These are phyloP conservation scores for Tilletia indica DNA, from an alignment of 1,284 basidiomycete genomes.

Conservation along the genomic window DNA sequence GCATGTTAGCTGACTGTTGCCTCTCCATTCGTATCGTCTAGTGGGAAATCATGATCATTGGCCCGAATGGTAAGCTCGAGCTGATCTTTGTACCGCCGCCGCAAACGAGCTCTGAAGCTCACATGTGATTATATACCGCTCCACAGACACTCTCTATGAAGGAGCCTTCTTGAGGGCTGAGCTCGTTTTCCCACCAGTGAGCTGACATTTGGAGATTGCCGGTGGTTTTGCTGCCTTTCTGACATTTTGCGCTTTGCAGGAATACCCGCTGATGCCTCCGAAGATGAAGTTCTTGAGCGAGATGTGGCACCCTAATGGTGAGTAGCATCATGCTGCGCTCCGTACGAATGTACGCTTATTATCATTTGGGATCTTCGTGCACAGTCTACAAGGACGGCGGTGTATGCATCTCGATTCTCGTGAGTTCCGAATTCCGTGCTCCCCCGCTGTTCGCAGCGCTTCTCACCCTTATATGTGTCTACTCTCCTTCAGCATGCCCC, in stretches of 20 bases:
- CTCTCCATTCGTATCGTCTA: neutral
- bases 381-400: slow-evolving; percentile 79
- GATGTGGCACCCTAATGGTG: slow-evolving; percentile 99
- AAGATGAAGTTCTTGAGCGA: slow-evolving; percentile 92
- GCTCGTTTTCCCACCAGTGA: slow-evolving; percentile 48
- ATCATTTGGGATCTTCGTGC: neutral
- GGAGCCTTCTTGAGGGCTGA: slow-evolving; percentile 54
- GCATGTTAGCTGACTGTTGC: too few relatives aligned
- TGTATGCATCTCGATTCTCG: slow-evolving; percentile 94
- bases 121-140: neutral
- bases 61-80: slow-evolving; percentile 40
- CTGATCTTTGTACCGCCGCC: too few relatives aligned
- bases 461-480: neutral
- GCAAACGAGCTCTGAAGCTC: neutral
- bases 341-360: neutral
- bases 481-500: slow-evolving; percentile 73
- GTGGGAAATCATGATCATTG: slow-evolving; percentile 57
- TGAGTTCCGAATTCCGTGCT: slow-evolving; percentile 49
- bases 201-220: neutral
- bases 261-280: slow-evolving; percentile 83
- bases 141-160: slow-evolving; percentile 52
- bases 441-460: neutral
- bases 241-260: slow-evolving; percentile 20
- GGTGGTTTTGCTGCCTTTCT: neutral
- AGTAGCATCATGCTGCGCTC: slow-evolving; percentile 5